Percentiles rank a stretch among this genome's conserved stretches.
Evolutionary conservation across 495 filamentous ascomycete species (phyloP).

Genomic region (Hypoxylon fuscum): DNA sequence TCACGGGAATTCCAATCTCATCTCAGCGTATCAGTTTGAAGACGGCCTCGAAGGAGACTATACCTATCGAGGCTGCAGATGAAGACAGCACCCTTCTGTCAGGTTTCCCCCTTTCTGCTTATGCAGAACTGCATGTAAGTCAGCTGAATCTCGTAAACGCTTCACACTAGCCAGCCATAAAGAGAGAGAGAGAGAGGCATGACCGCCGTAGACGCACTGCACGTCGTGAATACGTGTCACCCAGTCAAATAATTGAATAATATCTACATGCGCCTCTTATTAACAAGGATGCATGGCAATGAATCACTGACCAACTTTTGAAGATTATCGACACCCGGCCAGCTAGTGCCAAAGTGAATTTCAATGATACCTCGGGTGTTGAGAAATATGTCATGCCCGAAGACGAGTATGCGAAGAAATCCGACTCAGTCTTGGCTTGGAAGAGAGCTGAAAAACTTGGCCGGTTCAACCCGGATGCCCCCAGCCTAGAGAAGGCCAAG

Average conservation of each 20-base stretch:
- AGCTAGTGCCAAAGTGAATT: conserved; percentile 72
- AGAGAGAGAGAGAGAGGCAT: no score
- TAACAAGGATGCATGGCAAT: conserved; percentile 12
- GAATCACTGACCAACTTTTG: conserved; percentile 22
- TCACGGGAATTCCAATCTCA: conserved; percentile 88
- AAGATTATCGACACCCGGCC: conserved; percentile 87
- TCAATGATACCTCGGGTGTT: conserved; percentile 79
- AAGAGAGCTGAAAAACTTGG: conserved; percentile 92
- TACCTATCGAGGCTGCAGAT: conserved; percentile 68
- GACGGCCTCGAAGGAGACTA: conserved; percentile 61
- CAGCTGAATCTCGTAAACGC: conserved; percentile 8
- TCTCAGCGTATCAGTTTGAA: conserved; percentile 78
- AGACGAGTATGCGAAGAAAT: conserved; percentile 81
- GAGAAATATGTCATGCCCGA: conserved; percentile 86
- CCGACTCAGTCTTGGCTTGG: conserved; percentile 90
- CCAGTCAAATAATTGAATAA: neutral
- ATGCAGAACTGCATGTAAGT: conserved; percentile 82
- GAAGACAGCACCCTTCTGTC: conserved; percentile 71
- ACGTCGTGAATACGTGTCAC: conserved; percentile 28
- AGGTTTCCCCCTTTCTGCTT: conserved; percentile 71
- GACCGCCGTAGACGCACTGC: conserved; percentile 5
- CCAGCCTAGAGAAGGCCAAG: conserved; percentile 73
- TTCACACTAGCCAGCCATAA: conserved; percentile 9
- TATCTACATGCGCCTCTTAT: neutral
- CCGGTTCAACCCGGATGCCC: conserved; percentile 89